Base-by-base conservation (phyloP, 352 stramenopile species). In the Blastocystis sp. region DNA sequence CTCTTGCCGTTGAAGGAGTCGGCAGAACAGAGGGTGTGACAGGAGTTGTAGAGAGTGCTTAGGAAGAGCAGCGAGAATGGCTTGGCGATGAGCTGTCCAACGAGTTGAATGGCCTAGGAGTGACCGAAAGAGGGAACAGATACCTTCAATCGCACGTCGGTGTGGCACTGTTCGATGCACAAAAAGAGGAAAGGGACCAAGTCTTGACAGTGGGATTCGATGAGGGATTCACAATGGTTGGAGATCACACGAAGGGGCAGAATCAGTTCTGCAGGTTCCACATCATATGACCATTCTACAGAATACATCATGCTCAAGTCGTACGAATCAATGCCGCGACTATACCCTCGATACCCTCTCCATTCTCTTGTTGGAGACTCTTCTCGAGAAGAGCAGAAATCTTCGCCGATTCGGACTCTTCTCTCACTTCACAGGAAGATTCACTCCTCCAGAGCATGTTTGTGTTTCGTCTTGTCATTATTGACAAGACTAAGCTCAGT, bases 361-460 rank as follows among this genome's bases (percentile, higher is more conserved):
- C 6, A 62, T 79, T 79, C 14, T n/a, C 11, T 34, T 79, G 28
- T 19, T 60, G 19, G 28, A 59, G 19, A 2, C 24, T 11, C 9
- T 34, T 40, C 24, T 79, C 69, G 17, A 79, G 43, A 63, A 21
- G 43, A n/a, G 59, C 28, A 9, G 40, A 28, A 79, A 43, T 62
- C 19, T 60, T 62, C 11, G 34, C 40, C 4, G 61, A 21, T 24
- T 60, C 69, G 28, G 34, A n/a, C 24, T 79, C 69, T 10, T 60
- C 69, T 21, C 48, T 21, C 40, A 42, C 21, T 17, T 17, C 1
- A 17, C 62, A 17, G 24, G 11, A 34, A 17, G 34, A 24, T 24
- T 24, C 42, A n/a, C 21, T 11, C 64, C 45, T 64, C 71, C 71
- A 81, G 71, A 81, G 42, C 71, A 81, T 81, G 42, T 63, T 81